Conservation (phyloP, 2,329 filamentous ascomycete species). For the Fusarium sp. region DNA sequence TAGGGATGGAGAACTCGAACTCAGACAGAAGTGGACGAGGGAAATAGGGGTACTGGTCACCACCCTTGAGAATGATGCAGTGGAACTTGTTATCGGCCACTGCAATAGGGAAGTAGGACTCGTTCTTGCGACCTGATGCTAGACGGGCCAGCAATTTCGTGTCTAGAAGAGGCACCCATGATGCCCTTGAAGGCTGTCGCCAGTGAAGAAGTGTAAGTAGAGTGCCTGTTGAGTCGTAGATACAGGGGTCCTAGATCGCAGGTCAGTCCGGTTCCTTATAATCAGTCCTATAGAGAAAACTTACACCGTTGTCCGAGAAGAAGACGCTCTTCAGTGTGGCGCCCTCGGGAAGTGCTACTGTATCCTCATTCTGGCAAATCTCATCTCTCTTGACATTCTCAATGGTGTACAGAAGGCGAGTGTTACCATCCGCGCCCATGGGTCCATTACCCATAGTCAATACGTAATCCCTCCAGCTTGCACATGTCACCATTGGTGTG, state of each 20-base stretch:
- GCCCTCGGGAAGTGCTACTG: constrained; percentile 82
- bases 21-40: constrained; percentile 89
- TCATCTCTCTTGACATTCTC: constrained; percentile 95
- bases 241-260: constrained; percentile 79
- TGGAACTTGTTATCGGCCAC: constrained; percentile 93
- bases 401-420: constrained; percentile 87
- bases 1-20: constrained; percentile 89
- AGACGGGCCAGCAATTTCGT: constrained; percentile 85
- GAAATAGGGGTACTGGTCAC: constrained; percentile 92
- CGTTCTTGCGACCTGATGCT: constrained; percentile 84
- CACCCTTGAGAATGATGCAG: constrained; percentile 98
- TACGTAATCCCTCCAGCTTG: constrained; percentile 96
- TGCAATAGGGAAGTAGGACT: constrained; percentile 94
- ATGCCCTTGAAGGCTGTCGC: constrained; percentile 84
- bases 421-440: constrained; percentile 78
- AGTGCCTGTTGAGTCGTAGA: constrained; percentile 93
- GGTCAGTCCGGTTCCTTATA: background rate
- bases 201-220: constrained; percentile 90
- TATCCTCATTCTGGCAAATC: constrained; percentile 93
- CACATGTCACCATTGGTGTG: constrained; percentile 88
- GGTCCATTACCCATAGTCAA: constrained; percentile 94
- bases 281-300: constrained; percentile 43
- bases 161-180: constrained; percentile 92
- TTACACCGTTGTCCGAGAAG: constrained; percentile 89
- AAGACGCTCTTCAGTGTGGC: constrained; percentile 83